A percentile compares a stretch with the other conserved stretches of the same genome.
These are phyloP conservation scores for Solanum lycopersicoides DNA, from an alignment of 257 asterid genomes.

Conservation along the genomic window DNA sequence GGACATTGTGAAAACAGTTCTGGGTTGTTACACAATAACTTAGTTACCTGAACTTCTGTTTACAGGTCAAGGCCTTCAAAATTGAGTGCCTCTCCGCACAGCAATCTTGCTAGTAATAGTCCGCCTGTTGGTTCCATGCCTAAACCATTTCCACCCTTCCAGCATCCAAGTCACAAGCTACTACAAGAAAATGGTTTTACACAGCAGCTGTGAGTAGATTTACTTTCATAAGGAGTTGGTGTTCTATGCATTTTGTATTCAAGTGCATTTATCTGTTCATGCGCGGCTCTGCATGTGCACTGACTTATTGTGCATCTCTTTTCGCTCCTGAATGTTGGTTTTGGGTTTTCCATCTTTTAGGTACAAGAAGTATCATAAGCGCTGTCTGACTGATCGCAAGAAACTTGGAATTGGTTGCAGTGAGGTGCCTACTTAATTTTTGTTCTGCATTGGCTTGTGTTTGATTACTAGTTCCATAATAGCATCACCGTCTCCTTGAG, in stretches of 20 bases:
- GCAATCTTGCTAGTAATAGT: slow-evolving; percentile 48
- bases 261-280: background rate
- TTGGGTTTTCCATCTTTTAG: slow-evolving; percentile 29
- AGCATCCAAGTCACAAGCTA: slow-evolving; percentile 89
- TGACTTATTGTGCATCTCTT: background rate
- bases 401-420: slow-evolving; percentile 90
- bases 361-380: slow-evolving; percentile 67
- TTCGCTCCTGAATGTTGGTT: background rate
- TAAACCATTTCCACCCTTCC: slow-evolving; percentile 74
- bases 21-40: background rate
- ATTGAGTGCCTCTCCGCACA: slow-evolving; percentile 72
- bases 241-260: background rate
- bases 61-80: slow-evolving; percentile 50
- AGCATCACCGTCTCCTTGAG: background rate
- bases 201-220: slow-evolving; percentile 72
- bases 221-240: background rate
- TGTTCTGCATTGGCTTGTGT: background rate
- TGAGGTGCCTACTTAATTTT: slow-evolving; percentile 45
- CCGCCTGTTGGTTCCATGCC: slow-evolving; percentile 84
- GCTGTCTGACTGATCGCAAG: slow-evolving; percentile 75
- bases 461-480: background rate
- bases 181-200: slow-evolving; percentile 88
- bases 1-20: background rate
- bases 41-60: slow-evolving; percentile 8
- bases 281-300: background rate